Conservation (phyloP, 139 green algal species). For the Tetraselmis striata region DNA sequence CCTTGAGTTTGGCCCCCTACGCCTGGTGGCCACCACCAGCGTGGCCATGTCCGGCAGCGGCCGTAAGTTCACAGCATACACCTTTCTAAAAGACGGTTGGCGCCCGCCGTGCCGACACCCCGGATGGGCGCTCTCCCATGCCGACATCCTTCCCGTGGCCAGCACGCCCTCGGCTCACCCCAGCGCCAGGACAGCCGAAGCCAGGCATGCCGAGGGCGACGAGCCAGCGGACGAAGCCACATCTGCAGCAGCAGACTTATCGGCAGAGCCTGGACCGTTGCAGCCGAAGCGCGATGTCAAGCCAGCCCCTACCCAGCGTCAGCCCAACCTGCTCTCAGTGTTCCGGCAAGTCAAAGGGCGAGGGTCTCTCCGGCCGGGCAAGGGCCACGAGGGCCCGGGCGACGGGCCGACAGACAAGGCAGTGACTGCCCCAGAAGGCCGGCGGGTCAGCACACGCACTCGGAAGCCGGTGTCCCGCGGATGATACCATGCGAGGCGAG, state of each 20-base stretch:
- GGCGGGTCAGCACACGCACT: too few relatives aligned
- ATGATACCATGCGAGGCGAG: background rate
- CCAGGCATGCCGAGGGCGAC: background rate
- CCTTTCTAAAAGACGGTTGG: slow-evolving; percentile 50
- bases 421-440: too few relatives aligned
- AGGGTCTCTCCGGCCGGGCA: background rate
- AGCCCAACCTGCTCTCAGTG: background rate
- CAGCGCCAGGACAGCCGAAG: background rate
- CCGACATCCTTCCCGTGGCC: too few relatives aligned
- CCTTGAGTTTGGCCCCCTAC: slow-evolving; percentile 68
- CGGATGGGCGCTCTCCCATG: background rate
- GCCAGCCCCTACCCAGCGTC: background rate
- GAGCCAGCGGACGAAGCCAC: background rate
- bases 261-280: too few relatives aligned
- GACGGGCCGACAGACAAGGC: too few relatives aligned
- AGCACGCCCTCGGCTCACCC: too few relatives aligned
- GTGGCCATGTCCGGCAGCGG: slow-evolving; percentile 84
- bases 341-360: background rate
- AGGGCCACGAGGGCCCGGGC: background rate
- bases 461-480: too few relatives aligned
- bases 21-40: slow-evolving; percentile 59
- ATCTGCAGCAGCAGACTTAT: too few relatives aligned
- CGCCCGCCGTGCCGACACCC: background rate
- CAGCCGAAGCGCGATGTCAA: background rate
- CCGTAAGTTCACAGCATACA: slow-evolving; percentile 71